Conservation (phyloP, 495 filamentous ascomycete species). For the Trichoderma gamsii region DNA sequence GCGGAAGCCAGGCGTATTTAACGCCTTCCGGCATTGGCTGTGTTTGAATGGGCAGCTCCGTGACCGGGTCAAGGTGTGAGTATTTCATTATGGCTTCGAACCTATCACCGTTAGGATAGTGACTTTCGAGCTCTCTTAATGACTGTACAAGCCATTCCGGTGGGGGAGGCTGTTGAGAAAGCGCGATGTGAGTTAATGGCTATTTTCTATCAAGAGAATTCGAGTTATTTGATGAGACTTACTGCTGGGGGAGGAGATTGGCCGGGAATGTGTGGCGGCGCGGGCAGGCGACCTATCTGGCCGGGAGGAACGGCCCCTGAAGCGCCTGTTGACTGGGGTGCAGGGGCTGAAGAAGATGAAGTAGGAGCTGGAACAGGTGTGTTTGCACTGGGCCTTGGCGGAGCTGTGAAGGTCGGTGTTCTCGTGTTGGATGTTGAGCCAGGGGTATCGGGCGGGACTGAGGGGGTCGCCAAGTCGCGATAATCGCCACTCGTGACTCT, state of each 20-base stretch:
- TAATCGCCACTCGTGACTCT: slow-evolving; percentile 49
- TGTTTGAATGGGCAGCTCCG: slow-evolving; percentile 46
- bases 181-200: slow-evolving; percentile 14
- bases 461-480: slow-evolving; percentile 23
- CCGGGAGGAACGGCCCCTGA: slow-evolving; percentile 31
- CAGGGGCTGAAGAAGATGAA: slow-evolving; percentile 19
- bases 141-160: slow-evolving; percentile 72
- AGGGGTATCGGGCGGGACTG: slow-evolving; percentile 32
- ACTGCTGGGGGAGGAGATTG: slow-evolving; percentile 48
- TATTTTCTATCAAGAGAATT: background rate
- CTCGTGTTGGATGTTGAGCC: slow-evolving; percentile 23
- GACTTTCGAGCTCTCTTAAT: slow-evolving; percentile 53
- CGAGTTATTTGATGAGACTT: slow-evolving; percentile 33
- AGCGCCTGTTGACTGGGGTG: background rate
- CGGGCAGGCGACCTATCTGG: slow-evolving; percentile 60
- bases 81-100: slow-evolving; percentile 89
- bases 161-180: slow-evolving; percentile 56
- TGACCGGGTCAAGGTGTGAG: slow-evolving; percentile 63
- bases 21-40: slow-evolving; percentile 46
- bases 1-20: slow-evolving; percentile 71
- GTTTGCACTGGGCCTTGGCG: slow-evolving; percentile 44
- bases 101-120: slow-evolving; percentile 61
- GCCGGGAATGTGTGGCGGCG: slow-evolving; percentile 51
- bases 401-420: slow-evolving; percentile 31
- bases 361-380: slow-evolving; percentile 34